Evolutionary conservation across 73 alveolate species (phyloP), one percentile per base, ranked within the genome.

Genomic region (Stentor coeruleus): DNA sequence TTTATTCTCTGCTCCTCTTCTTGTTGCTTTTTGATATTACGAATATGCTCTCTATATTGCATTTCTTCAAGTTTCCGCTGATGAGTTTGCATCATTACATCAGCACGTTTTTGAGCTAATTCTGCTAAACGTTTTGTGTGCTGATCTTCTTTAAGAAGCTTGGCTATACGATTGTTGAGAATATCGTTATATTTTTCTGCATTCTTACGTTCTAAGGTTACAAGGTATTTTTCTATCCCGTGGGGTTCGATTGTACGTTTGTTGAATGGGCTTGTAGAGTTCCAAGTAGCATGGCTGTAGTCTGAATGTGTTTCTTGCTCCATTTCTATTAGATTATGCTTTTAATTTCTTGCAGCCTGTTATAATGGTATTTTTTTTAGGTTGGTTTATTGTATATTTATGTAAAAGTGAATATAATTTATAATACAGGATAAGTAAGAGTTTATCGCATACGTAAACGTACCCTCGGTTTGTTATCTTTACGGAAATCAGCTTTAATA

Each of bases 1-100:
- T 49, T 49, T 49, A 49, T 49, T 49, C 66, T 49, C 20, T 49
- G 66, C 66, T 49, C 66, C 20, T 49, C 66, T 49, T 49, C 66
- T 49, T 49, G 66, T 49, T 49, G 28, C 66, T 20, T 49, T 49
- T 20, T 49, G 6, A 11, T 49, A 11, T 49, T 49, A 6, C 20
- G 6, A 49, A 49, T 49, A 6, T 11, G 6, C 66, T 49, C 66
- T 49, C 20, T 49, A 20, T 11, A 49, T 20, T 49, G 66, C 28
- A 11, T 49, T 49, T 49, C 66, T 49, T 49, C 20, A 6, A 49
- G 20, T 20, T 49, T 49, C 20, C 66, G 6, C 66, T 49, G 28
- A 11, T 49, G 66, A 49, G 6, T 49, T 6, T 6, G 20, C 66
- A 49, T 49, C 28, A 49, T 49, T 49, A 20, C 66, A 6, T 11